These are phyloP conservation scores for Candida qinlingensis DNA, from an alignment of 805 yeast species.

Conservation along the genomic window DNA sequence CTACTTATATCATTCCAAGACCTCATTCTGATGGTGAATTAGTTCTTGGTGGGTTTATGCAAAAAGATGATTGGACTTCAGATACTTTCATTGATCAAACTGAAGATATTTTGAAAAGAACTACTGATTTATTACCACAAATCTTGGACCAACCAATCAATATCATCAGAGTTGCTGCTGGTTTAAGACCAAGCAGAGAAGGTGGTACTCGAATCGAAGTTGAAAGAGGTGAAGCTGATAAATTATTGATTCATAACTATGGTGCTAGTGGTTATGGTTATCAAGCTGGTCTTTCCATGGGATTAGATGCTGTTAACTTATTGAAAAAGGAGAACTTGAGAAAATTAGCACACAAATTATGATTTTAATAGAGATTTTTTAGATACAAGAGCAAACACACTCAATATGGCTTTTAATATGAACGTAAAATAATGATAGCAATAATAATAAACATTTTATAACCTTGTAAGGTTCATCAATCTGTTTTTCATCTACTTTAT, in stretches of 20 bases:
- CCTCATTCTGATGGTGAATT: conserved; percentile 62
- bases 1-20: conserved; percentile 70
- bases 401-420: no score
- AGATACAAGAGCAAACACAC: no score
- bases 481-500: background rate
- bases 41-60: conserved; percentile 71
- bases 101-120: conserved; percentile 54
- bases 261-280: conserved; percentile 68
- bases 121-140: conserved; percentile 46
- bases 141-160: conserved; percentile 42
- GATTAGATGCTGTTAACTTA: conserved; percentile 38
- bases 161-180: conserved; percentile 62
- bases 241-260: conserved; percentile 57
- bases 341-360: conserved; percentile 10
- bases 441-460: no score
- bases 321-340: conserved; percentile 10
- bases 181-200: conserved; percentile 68
- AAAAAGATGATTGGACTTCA: conserved; percentile 55
- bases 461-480: no score
- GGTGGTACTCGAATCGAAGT: conserved; percentile 72
- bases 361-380: background rate
- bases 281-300: conserved; percentile 64
- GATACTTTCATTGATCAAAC: conserved; percentile 55
- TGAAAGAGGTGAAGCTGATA: conserved; percentile 38
- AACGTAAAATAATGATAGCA: no score